Evolutionary conservation across 208 protist species (phyloP).

Genomic region (Crithidia acanthocephali): DNA sequence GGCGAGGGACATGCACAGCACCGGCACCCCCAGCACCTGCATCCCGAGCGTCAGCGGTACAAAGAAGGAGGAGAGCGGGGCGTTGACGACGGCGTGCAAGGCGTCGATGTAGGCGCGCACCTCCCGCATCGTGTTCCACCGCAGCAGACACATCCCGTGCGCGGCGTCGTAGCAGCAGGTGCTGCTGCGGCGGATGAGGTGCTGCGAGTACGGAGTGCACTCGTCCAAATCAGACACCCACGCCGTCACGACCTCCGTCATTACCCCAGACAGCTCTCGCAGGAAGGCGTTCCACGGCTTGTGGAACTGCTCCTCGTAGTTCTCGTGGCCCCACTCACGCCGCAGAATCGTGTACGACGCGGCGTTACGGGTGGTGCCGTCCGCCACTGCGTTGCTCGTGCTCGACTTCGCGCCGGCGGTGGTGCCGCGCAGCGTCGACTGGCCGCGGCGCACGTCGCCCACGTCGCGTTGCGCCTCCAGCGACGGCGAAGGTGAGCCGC

Average conservation of each 20-base stretch:
- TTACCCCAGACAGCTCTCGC: conserved; percentile 33
- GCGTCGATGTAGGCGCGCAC: conserved; percentile 48
- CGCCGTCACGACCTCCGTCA: conserved; percentile 37
- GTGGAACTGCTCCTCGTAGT: conserved; percentile 49
- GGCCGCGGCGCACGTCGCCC: not conserved
- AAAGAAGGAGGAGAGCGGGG: conserved; percentile 43
- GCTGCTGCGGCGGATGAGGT: conserved; percentile 39
- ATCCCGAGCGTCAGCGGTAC: conserved; percentile 52
- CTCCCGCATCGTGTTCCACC: conserved; percentile 49
- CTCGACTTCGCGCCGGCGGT: not conserved
- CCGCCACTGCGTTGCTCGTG: not conserved
- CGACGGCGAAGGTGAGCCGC: not conserved
- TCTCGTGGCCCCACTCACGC: conserved; percentile 50
- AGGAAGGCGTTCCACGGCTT: conserved; percentile 50
- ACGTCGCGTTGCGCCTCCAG: not conserved
- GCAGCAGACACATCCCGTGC: conserved; percentile 47
- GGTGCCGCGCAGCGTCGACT: not conserved
- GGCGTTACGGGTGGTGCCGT: conserved; percentile 18
- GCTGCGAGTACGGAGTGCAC: conserved; percentile 21
- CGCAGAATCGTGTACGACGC: conserved; percentile 45
- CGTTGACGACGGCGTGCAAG: conserved; percentile 52
- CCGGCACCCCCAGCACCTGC: conserved; percentile 47
- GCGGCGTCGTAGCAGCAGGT: conserved; percentile 46
- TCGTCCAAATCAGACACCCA: conserved; percentile 49
- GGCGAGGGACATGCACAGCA: conserved; percentile 51